Evolutionary conservation across 2,329 filamentous ascomycete species (phyloP).

Genomic region (Claviceps spartinae): DNA sequence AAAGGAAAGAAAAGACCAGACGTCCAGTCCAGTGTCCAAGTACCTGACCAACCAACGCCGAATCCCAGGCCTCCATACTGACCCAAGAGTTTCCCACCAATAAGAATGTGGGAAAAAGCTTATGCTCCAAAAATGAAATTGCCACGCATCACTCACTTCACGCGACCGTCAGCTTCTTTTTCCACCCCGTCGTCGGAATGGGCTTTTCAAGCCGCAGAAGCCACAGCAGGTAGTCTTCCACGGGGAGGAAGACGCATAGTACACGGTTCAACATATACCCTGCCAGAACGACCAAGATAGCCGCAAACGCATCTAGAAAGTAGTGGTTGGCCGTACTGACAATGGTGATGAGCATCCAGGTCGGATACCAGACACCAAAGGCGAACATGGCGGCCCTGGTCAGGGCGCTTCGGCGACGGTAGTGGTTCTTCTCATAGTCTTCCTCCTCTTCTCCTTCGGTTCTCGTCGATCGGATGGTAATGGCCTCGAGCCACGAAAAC

Average conservation of each 20-base stretch:
- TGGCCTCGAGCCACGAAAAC: constrained; percentile 5
- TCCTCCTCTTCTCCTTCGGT: constrained; percentile 5
- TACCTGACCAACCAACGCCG: not conserved
- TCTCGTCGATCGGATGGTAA: not conserved
- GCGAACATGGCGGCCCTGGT: constrained; percentile 11
- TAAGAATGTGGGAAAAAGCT: not conserved
- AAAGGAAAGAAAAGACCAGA: not conserved
- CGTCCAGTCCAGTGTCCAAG: no score
- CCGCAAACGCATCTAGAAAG: constrained; percentile 51
- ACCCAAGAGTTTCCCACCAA: not conserved
- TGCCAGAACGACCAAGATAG: constrained; percentile 44
- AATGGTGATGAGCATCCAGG: constrained; percentile 40
- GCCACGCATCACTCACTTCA: not conserved
- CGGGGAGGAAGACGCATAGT: constrained; percentile 43
- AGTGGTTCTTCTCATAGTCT: constrained; percentile 8
- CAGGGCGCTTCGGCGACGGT: constrained; percentile 10
- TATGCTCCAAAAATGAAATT: not conserved
- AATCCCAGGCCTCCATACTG: not conserved
- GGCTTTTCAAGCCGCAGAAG: constrained; percentile 49
- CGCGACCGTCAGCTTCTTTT: constrained; percentile 9
- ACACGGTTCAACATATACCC: constrained; percentile 39
- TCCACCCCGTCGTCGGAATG: constrained; percentile 28
- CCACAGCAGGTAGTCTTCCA: constrained; percentile 54
- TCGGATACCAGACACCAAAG: constrained; percentile 37
- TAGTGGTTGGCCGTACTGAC: constrained; percentile 49